These are phyloP conservation scores for Podaxis pistillaris DNA, from an alignment of 768 basidiomycete genomes.

Conservation along the genomic window DNA sequence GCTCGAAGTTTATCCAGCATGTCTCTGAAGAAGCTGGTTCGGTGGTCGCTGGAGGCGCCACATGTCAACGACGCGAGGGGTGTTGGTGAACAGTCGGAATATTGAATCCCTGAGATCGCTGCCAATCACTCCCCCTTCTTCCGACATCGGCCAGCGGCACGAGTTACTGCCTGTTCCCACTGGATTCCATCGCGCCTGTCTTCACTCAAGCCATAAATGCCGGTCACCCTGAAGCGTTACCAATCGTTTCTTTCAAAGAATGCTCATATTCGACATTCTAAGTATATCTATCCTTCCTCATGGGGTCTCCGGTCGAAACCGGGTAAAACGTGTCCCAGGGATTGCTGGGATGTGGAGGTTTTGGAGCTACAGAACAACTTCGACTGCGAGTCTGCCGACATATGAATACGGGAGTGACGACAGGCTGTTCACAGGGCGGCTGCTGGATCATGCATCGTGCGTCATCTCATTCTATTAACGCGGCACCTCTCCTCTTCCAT, in stretches of 20 bases:
- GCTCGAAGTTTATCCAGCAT: too few species aligned
- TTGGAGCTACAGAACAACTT: neutral
- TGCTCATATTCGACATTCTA: neutral
- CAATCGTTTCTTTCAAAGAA: neutral
- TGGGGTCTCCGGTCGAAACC: neutral
- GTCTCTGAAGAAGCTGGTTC: too few species aligned
- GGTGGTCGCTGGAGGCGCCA: too few species aligned
- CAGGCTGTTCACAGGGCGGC: neutral
- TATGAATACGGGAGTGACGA: neutral
- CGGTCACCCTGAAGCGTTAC: neutral
- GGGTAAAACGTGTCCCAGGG: neutral
- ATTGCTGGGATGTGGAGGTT: neutral
- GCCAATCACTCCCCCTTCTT: too few species aligned
- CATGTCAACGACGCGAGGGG: too few species aligned
- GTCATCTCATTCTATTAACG: neutral
- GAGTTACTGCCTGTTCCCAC: too few species aligned
- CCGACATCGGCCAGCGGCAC: too few species aligned
- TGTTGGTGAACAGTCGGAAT: too few species aligned
- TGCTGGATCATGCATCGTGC: neutral
- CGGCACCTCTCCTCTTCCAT: neutral
- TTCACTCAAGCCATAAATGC: too few species aligned
- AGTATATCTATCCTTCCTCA: neutral
- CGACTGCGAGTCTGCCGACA: neutral
- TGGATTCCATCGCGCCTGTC: too few species aligned
- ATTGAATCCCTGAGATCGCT: too few species aligned